These are phyloP conservation scores for Lepiota venenata DNA, from an alignment of 768 basidiomycete species.

Conservation along the genomic window DNA sequence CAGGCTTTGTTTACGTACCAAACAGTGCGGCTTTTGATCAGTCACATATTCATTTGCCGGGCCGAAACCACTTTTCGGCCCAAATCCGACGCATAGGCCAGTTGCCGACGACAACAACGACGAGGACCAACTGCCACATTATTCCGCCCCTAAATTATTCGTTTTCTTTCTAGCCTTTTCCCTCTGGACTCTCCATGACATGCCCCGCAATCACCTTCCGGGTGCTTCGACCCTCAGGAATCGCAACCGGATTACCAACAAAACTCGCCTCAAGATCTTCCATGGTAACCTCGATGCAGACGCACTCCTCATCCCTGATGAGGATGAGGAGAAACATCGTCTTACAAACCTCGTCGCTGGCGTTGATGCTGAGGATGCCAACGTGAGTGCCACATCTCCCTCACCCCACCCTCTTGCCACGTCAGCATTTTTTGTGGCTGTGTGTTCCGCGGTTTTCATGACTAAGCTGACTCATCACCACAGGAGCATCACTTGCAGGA, in stretches of 20 bases:
- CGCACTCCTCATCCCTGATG: conserved; percentile 77
- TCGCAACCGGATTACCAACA: conserved; percentile 90
- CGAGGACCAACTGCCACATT: conserved; percentile 39
- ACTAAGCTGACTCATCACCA: conserved; percentile 34
- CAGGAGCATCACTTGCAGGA: conserved; percentile 56
- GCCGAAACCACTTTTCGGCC: conserved; percentile 61
- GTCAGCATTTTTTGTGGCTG: conserved; percentile 41
- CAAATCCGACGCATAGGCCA: conserved; percentile 55
- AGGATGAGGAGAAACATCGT: conserved; percentile 80
- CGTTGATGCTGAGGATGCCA: conserved; percentile 91
- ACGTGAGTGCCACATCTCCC: conserved; percentile 55
- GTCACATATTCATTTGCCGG: conserved; percentile 42
- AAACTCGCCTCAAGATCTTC: conserved; percentile 83
- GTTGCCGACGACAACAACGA: conserved; percentile 50
- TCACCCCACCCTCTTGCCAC: conserved; percentile 31
- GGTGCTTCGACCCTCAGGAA: conserved; percentile 79
- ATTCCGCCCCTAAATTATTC: conserved; percentile 35
- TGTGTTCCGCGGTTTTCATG: conserved; percentile 48
- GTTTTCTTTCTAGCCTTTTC: conserved; percentile 24
- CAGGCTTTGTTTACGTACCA: conserved; percentile 35
- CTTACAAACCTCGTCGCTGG: conserved; percentile 76
- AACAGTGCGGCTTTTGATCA: conserved; percentile 32
- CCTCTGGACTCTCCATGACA: conserved; percentile 65
- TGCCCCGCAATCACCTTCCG: conserved; percentile 80
- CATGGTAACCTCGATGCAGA: conserved; percentile 82